Conservation (phyloP, 2,329 filamentous ascomycete species). For the Aspergillus caelatus region DNA sequence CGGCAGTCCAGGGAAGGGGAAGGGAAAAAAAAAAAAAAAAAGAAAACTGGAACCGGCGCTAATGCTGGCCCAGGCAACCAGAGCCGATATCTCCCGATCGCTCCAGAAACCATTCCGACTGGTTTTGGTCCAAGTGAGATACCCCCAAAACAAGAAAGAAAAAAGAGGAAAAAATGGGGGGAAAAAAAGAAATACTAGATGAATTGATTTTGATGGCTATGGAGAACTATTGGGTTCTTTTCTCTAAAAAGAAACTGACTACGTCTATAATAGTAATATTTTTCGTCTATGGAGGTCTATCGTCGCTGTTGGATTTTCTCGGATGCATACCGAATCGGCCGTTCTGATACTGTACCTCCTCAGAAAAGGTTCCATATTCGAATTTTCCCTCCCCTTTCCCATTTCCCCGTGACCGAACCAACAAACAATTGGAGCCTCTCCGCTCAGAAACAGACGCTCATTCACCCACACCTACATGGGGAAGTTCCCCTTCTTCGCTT, state of each 20-base stretch:
- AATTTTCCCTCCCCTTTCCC: conserved; percentile 8
- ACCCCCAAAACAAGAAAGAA: not conserved
- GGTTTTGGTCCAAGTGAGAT: conserved; percentile 4
- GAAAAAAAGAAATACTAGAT: not conserved
- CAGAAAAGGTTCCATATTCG: not conserved
- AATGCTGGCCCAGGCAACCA: conserved; percentile 29
- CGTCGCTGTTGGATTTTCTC: not conserved
- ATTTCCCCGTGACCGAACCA: conserved; percentile 20
- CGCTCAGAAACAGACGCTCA: conserved; percentile 14
- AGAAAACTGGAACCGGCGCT: conserved; percentile 26
- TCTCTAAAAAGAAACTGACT: not conserved
- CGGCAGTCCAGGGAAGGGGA: conserved; percentile 6
- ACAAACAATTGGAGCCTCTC: conserved; percentile 19
- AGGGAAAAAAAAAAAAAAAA: conserved; percentile 17
- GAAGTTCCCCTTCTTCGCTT: conserved; percentile 29
- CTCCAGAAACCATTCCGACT: conserved; percentile 23
- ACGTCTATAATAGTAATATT: not conserved
- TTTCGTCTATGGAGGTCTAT: not conserved
- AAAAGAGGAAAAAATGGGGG: not conserved
- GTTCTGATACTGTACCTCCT: not conserved
- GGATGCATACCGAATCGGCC: conserved; percentile 4
- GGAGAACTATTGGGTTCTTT: not conserved
- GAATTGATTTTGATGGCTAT: not conserved
- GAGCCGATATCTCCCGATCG: conserved; percentile 45
- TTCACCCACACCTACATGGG: conserved; percentile 24